Evolutionary conservation across 345 rosid genomes (phyloP), one percentile per base, ranked within the genome.

Genomic region (Viola odorata): DNA sequence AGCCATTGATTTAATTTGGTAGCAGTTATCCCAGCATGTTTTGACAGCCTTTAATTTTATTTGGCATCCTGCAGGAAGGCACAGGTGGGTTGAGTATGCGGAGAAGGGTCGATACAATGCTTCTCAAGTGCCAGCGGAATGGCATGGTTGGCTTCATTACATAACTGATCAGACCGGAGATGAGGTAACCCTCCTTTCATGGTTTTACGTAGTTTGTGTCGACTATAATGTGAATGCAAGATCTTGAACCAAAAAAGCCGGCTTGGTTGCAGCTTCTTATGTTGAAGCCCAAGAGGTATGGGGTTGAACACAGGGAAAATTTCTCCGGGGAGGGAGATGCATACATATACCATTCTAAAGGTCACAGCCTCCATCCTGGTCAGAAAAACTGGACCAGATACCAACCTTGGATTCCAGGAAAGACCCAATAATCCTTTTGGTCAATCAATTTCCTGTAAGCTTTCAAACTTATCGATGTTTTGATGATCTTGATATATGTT

Each of bases 141-240:
- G 99, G 99, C 99, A 94, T n/a, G 95, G 96, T 12, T 94, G 96
- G 99, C 96, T 94, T 64, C 99, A 94, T 71, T 75, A 51, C 75
- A 70, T 94, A 68, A 94, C 97, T 13, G 97, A 94, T 80, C 95
- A 85, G 77, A 94, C 99, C 5, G 96, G 99, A 51, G 99, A 94
- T 55, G 91, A 94, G 89, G 97, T 82, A 79, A 73, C 66, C 54
- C 60, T 10, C 32, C 23, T 15, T 23, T 23, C 32, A 23, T 23
- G 32, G 50, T 6, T 45, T 58, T 23, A 16, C 12, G 13, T n/a
- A 0, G 13, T 37, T 41, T 5, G 14, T 48, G 5, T 12, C 12
- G 13, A 53, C 12, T 55, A 45, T 9, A n/a, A 42, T 36, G 14
- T 39, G 41, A 23, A 54, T 42, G 14, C 38, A 51, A n/a, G 32